These are phyloP conservation scores for Amaranthus hypochondriacus DNA, from an alignment of 148 eudicot species.

Conservation along the genomic window DNA sequence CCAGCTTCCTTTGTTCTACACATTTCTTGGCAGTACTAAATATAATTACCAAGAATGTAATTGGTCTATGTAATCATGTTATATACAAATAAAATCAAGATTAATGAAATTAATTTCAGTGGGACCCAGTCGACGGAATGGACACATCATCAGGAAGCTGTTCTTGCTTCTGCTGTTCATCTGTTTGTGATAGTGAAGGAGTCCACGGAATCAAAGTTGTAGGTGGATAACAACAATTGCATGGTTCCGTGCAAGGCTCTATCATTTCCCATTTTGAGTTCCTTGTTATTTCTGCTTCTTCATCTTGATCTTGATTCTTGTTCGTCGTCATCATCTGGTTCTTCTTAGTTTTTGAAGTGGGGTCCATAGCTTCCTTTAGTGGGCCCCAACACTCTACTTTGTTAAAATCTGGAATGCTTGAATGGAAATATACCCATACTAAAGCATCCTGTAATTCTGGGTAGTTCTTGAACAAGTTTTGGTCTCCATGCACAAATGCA, in stretches of 20 bases:
- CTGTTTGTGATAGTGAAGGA: slow-evolving; percentile 18
- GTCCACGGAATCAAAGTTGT: slow-evolving; percentile 66
- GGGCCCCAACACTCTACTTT: slow-evolving; percentile 96
- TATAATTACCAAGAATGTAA: too few species aligned
- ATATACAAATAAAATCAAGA: slow-evolving; percentile 8
- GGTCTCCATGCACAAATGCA: slow-evolving; percentile 90
- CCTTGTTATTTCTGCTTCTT: background rate
- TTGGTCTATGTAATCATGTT: background rate
- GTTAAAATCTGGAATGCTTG: slow-evolving; percentile 81
- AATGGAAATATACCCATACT: slow-evolving; percentile 95
- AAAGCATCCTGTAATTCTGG: slow-evolving; percentile 70
- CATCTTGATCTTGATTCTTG: slow-evolving; percentile 8
- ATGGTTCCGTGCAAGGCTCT: slow-evolving; percentile 53
- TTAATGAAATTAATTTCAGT: background rate
- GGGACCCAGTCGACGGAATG: background rate
- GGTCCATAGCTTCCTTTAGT: slow-evolving; percentile 39
- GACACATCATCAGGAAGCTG: background rate
- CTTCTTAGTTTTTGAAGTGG: slow-evolving; percentile 16
- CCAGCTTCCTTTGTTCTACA: background rate
- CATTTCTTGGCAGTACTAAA: background rate
- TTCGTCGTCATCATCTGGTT: slow-evolving; percentile 18
- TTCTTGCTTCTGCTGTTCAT: background rate
- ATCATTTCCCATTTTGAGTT: slow-evolving; percentile 29
- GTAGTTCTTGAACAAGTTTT: slow-evolving; percentile 50
- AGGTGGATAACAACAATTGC: slow-evolving; percentile 81